A percentile compares a stretch with the other conserved stretches of the same genome.
Evolutionary conservation across 805 yeast species (phyloP).

Genomic region (Phaffomyces opuntiae): DNA sequence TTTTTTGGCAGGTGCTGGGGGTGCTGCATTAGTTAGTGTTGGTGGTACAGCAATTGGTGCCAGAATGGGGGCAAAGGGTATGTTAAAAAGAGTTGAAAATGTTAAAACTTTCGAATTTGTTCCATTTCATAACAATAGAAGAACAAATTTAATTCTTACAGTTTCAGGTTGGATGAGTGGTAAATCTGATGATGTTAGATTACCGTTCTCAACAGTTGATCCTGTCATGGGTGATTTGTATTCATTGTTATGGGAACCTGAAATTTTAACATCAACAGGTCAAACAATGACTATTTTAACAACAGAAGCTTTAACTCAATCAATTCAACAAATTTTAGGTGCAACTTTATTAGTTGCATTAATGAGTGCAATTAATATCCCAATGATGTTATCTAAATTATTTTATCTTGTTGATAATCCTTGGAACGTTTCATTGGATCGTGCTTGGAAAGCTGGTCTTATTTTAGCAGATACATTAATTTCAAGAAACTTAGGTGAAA

Average conservation of each 20-base stretch:
- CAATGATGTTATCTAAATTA: conserved; percentile 84
- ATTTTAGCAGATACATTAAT: conserved; percentile 87
- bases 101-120: conserved; percentile 91
- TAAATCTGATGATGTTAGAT: conserved; percentile 87
- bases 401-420: conserved; percentile 92
- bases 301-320: conserved; percentile 85
- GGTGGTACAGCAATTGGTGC: conserved; percentile 92
- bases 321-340: conserved; percentile 92
- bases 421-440: conserved; percentile 93
- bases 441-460: conserved; percentile 95
- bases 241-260: conserved; percentile 96
- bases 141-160: conserved; percentile 81
- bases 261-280: conserved; percentile 91
- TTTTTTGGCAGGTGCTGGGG: conserved; percentile 93
- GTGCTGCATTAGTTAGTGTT: conserved; percentile 88
- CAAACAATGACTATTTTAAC: conserved; percentile 93
- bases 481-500: conserved; percentile 79
- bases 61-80: conserved; percentile 77
- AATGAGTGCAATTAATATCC: conserved; percentile 89
- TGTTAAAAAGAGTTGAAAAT: conserved; percentile 80
- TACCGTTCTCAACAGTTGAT: conserved; percentile 94
- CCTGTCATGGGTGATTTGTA: conserved; percentile 97
- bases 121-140: conserved; percentile 84
- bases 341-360: conserved; percentile 83
- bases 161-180: conserved; percentile 98